A percentile compares a stretch with the other conserved stretches of the same genome.
Evolutionary conservation across 331 rosid genomes (phyloP).

Genomic region (Malus hybrid): DNA sequence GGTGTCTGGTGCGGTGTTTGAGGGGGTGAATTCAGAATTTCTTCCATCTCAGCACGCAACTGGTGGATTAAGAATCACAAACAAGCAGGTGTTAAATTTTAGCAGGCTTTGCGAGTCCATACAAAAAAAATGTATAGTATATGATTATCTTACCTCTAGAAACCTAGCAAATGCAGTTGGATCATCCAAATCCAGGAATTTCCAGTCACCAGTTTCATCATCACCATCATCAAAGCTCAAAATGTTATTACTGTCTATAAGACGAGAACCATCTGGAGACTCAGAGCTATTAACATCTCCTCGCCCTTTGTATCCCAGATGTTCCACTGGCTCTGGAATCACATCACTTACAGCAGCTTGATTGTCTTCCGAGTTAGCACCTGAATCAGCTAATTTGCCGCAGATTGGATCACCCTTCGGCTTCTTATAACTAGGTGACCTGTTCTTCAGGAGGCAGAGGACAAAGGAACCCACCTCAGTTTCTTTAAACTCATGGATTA

Average conservation of each 20-base stretch:
- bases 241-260: background rate
- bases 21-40: background rate
- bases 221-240: background rate
- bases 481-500: background rate
- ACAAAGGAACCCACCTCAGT: background rate
- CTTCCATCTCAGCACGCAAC: background rate
- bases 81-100: background rate
- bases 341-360: background rate
- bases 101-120: background rate
- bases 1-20: background rate
- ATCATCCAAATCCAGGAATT: background rate
- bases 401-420: background rate
- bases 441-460: slow-evolving; percentile 5
- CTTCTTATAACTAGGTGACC: background rate
- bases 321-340: background rate
- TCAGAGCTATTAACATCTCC: background rate
- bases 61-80: background rate
- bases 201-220: background rate
- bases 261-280: background rate
- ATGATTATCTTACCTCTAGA: background rate
- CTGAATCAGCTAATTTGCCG: background rate
- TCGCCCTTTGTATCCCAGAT: background rate
- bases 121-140: background rate
- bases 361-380: background rate
- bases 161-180: background rate